phyloP scores from a whole-genome alignment of 2,329 filamentous ascomycete genomes.

The Mycosphaerella sp. region DNA sequence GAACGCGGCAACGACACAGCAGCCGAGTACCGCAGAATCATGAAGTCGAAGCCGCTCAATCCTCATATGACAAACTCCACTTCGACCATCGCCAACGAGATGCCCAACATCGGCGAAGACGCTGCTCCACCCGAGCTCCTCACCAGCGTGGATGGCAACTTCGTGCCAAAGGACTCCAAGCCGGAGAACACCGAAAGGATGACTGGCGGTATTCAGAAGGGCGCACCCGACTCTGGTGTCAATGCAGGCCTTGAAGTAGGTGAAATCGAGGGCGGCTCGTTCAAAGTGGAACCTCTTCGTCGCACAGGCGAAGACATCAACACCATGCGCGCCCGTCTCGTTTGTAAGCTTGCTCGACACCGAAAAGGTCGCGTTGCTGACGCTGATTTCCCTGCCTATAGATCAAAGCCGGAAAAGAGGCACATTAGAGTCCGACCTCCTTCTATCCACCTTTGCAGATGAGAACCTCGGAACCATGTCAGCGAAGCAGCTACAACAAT shows the following conservation, averaged over 20 bases:
- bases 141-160: slow-evolving; percentile 50
- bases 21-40: slow-evolving; percentile 49
- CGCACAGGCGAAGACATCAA: slow-evolving; percentile 73
- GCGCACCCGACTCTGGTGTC: slow-evolving; percentile 40
- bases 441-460: slow-evolving; percentile 92
- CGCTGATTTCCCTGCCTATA: slow-evolving; percentile 37
- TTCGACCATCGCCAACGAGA: slow-evolving; percentile 57
- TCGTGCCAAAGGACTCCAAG: slow-evolving; percentile 52
- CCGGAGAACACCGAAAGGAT: slow-evolving; percentile 59
- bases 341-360: slow-evolving; percentile 46
- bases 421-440: slow-evolving; percentile 89
- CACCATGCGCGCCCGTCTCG: slow-evolving; percentile 82
- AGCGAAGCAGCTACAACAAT: slow-evolving; percentile 66
- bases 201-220: slow-evolving; percentile 56
- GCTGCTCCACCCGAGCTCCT: slow-evolving; percentile 55
- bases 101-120: slow-evolving; percentile 53
- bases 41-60: slow-evolving; percentile 53
- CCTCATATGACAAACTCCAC: slow-evolving; percentile 59
- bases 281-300: slow-evolving; percentile 84
- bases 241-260: slow-evolving; percentile 70
- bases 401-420: slow-evolving; percentile 97
- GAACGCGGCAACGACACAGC: slow-evolving; percentile 49
- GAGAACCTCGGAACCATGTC: slow-evolving; percentile 69
- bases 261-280: slow-evolving; percentile 78
- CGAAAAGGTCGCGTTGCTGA: slow-evolving; percentile 21